Evolutionary conservation across 352 stramenopile genomes (phyloP).

Genomic region (Globisporangium heterothallicum): DNA sequence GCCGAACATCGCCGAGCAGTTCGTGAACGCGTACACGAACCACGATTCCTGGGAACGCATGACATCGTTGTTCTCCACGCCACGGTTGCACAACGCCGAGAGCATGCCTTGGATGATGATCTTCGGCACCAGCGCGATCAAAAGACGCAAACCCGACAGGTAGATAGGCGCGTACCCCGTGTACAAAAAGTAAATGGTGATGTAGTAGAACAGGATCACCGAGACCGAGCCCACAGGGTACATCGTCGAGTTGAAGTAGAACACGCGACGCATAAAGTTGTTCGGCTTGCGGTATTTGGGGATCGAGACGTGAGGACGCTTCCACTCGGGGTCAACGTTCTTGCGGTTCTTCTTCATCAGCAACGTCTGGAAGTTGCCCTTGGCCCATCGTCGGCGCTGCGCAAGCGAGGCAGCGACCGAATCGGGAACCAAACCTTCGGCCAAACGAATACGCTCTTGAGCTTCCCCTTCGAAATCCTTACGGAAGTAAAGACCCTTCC

Average conservation of each 20-base stretch:
- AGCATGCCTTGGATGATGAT: conserved; percentile 68
- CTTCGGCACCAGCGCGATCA: conserved; percentile 64
- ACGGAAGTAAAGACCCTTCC: conserved; percentile 83
- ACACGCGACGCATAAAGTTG: conserved; percentile 80
- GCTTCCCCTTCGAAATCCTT: conserved; percentile 85
- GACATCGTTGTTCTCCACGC: conserved; percentile 78
- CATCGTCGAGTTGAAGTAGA: conserved; percentile 81
- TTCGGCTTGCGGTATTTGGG: conserved; percentile 78
- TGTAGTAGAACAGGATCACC: conserved; percentile 81
- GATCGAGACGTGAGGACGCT: conserved; percentile 59
- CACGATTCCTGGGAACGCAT: conserved; percentile 74
- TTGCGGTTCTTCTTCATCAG: conserved; percentile 85
- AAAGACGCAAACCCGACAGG: conserved; percentile 63
- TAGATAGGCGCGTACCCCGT: conserved; percentile 80
- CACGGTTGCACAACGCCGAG: conserved; percentile 69
- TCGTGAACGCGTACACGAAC: conserved; percentile 82
- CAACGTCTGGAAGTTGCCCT: conserved; percentile 82
- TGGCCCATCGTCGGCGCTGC: conserved; percentile 79
- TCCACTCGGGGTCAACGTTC: conserved; percentile 76
- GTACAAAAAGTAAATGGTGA: conserved; percentile 84
- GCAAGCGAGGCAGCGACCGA: conserved; percentile 73
- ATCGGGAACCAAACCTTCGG: conserved; percentile 71
- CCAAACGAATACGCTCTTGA: conserved; percentile 66
- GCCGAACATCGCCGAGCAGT: conserved; percentile 68
- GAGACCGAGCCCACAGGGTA: conserved; percentile 75